Percentiles rank a stretch among this genome's conserved stretches.
Conservation (phyloP, 2,329 filamentous ascomycete species). For the Aaosphaeria pasadenensis region DNA sequence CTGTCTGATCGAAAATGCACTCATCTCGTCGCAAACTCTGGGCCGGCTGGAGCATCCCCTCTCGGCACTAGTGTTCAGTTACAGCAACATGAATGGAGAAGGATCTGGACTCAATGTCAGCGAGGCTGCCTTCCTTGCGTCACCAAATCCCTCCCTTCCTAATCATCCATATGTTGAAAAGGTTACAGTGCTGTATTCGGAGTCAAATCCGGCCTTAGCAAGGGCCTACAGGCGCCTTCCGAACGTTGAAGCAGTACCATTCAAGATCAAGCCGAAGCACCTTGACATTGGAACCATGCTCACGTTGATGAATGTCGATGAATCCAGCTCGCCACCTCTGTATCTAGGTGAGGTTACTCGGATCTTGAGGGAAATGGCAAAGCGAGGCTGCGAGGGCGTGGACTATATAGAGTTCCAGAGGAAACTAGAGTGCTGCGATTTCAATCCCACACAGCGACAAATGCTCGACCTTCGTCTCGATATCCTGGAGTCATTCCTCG, state of each 20-base stretch:
- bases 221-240: background rate
- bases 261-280: constrained; percentile 7
- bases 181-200: constrained; percentile 12
- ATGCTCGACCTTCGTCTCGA: constrained; percentile 11
- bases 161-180: constrained; percentile 4
- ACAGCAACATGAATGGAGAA: constrained; percentile 29
- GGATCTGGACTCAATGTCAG: constrained; percentile 8
- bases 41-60: constrained; percentile 50
- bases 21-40: constrained; percentile 10
- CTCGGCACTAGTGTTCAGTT: constrained; percentile 57
- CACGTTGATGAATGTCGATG: constrained; percentile 14
- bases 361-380: background rate
- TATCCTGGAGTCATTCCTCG: constrained; percentile 11
- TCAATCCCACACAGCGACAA: constrained; percentile 4
- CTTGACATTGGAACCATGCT: constrained; percentile 14
- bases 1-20: constrained; percentile 58
- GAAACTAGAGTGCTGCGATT: constrained; percentile 1
- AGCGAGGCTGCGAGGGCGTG: constrained; percentile 2
- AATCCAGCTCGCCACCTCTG: constrained; percentile 8
- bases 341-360: constrained; percentile 12
- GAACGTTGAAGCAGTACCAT: constrained; percentile 7
- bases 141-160: constrained; percentile 9
- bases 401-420: constrained; percentile 7
- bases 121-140: constrained; percentile 13
- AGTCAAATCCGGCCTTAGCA: constrained; percentile 8